Evolutionary conservation across 2,329 filamentous ascomycete genomes (phyloP).

Genomic region (Colletotrichum abscissum): DNA sequence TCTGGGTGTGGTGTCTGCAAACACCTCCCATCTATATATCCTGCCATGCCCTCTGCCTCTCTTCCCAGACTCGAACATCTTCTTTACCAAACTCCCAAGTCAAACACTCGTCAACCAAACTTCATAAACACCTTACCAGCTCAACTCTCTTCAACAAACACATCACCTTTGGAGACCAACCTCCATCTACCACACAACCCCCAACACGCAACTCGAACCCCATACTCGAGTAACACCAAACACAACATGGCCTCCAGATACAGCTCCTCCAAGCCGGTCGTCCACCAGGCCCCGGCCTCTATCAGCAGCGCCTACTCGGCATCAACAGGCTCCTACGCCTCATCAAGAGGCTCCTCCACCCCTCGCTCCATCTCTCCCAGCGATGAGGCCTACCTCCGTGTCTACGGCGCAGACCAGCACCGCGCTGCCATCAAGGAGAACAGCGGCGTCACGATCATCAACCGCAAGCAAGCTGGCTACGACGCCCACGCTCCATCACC

Average conservation of each 20-base stretch:
- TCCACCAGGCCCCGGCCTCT: constrained; percentile 47
- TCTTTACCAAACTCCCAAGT: neutral
- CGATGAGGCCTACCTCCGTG: constrained; percentile 40
- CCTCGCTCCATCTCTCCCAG: constrained; percentile 24
- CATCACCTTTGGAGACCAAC: neutral
- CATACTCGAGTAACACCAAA: neutral
- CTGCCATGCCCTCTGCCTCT: neutral
- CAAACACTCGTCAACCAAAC: neutral
- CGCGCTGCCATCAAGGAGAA: constrained; percentile 42
- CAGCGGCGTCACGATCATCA: constrained; percentile 45
- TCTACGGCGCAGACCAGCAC: constrained; percentile 45
- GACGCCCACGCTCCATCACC: constrained; percentile 46
- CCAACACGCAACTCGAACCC: neutral
- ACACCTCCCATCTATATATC: constrained; percentile 20
- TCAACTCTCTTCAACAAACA: constrained; percentile 1
- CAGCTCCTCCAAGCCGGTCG: constrained; percentile 41
- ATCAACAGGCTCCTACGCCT: constrained; percentile 37
- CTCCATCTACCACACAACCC: neutral
- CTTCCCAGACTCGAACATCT: no score
- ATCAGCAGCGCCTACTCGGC: constrained; percentile 42
- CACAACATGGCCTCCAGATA: constrained; percentile 37
- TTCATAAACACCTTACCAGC: neutral
- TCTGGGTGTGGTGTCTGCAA: neutral
- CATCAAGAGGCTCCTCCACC: constrained; percentile 22
- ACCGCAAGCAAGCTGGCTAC: constrained; percentile 44